Base-by-base conservation (phyloP, 495 filamentous ascomycete genomes). In the Sporormia fimetaria region DNA sequence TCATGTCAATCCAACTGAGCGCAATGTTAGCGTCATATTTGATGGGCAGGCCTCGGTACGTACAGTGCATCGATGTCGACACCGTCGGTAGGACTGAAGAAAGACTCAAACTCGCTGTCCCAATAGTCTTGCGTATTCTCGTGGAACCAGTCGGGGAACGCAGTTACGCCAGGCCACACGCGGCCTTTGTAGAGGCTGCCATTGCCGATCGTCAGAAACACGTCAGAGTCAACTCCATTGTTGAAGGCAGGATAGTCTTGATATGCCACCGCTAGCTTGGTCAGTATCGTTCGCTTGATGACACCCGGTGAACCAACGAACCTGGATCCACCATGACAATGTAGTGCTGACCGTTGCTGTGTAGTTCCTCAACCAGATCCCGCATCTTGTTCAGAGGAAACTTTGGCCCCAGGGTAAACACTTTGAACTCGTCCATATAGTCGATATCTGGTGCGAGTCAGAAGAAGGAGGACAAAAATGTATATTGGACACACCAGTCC, bases 71-170 rank as follows among this genome's bases (percentile, higher is more conserved):
- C 85, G 44, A 92, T 85, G 51, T 90, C 76, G 3, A 94, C 69
- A 16, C 85, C 86, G 0, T 56, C 64, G 0, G 71, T 55, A 0
- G 69, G 46, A 48, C 65, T 56, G 61, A 94, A 94, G 67, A 90
- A 90, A 0, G 47, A 40, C 16, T 47, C 50, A 55, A 88, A 84
- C 57, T 90, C 75, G 25, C 64, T 67, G 51, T 78, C 76, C 84
- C 85, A 94, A 59, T 75, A 94, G 0, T 57, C 58, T 43, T 76
- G 67, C 6, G 75, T 73, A 22, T 73, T 71, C 3, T 73, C 64
- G 26, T 78, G 65, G 59, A 92, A 90, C 85, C 85, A 90, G 57
- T 94, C 86, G 0, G 83, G 84, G 55, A 79, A 88, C 9, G 72
- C 81, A 3, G 80, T 78, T 12, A 79, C 70, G 29, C 86, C 86